Evolutionary conservation across 805 yeast species (phyloP).

Genomic region (Suhomyces canberraensis): DNA sequence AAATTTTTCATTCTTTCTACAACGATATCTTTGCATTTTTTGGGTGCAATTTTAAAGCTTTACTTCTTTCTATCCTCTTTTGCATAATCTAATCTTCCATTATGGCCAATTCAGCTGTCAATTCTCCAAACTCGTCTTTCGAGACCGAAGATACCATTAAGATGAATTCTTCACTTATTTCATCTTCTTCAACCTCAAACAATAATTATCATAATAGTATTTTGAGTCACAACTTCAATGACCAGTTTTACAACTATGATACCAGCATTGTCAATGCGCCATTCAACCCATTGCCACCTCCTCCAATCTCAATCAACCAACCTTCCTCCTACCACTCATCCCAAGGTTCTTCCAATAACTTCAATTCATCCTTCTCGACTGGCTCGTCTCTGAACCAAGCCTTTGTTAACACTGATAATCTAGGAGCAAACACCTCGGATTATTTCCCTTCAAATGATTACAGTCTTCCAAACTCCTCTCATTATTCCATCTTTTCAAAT

Average conservation of each 20-base stretch:
- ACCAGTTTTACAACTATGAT: constrained; percentile 13
- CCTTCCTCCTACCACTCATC: background rate
- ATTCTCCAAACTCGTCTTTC: constrained; percentile 18
- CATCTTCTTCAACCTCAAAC: constrained; percentile 11
- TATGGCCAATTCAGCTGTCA: constrained; percentile 12
- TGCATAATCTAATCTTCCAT: constrained; percentile 4
- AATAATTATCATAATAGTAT: constrained; percentile 4
- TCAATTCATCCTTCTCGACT: constrained; percentile 5
- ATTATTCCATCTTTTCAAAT: constrained; percentile 14
- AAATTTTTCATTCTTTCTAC: background rate
- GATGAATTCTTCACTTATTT: constrained; percentile 14
- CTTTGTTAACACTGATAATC: background rate
- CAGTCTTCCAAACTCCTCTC: constrained; percentile 13
- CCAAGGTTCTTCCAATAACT: constrained; percentile 3
- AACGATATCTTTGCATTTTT: background rate
- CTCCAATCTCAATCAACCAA: constrained; percentile 13
- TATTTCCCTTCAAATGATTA: constrained; percentile 10
- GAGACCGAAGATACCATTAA: constrained; percentile 22
- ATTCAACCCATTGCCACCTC: constrained; percentile 21
- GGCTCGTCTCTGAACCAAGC: constrained; percentile 1
- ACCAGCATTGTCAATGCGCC: constrained; percentile 5
- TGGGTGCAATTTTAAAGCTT: constrained; percentile 3
- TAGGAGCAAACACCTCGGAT: constrained; percentile 4
- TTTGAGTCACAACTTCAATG: constrained; percentile 4
- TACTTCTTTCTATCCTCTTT: background rate